Evolutionary conservation across 495 filamentous ascomycete species (phyloP).

Genomic region (Melanomma pulvis-pyrius): DNA sequence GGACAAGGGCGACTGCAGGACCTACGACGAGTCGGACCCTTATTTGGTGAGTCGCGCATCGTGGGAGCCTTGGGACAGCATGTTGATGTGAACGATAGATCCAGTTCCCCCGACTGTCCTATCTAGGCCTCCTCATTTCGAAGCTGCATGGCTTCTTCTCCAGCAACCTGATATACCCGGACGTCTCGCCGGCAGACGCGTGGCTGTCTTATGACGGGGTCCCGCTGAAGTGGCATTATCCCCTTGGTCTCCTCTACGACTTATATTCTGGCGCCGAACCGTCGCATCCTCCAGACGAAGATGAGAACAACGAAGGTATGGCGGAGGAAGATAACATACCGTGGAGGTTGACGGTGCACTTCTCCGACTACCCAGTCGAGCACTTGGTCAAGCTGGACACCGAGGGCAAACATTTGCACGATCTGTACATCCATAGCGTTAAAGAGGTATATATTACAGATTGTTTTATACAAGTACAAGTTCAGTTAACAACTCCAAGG

Average conservation of each 20-base stretch:
- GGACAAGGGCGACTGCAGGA: conserved; percentile 44
- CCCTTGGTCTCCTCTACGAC: conserved; percentile 85
- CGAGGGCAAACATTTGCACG: conserved; percentile 65
- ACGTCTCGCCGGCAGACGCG: conserved; percentile 59
- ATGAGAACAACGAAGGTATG: background rate
- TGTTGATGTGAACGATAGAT: conserved; percentile 44
- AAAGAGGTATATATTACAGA: conserved; percentile 65
- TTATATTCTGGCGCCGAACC: conserved; percentile 73
- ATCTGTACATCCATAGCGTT: conserved; percentile 90
- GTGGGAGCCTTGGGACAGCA: background rate
- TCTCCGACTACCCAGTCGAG: conserved; percentile 72
- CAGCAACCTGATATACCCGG: conserved; percentile 68
- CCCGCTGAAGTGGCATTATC: conserved; percentile 85
- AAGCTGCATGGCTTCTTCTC: conserved; percentile 77
- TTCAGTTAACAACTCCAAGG: conserved; percentile 48
- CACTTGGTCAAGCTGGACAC: conserved; percentile 67
- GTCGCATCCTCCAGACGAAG: conserved; percentile 37
- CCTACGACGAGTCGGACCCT: conserved; percentile 45
- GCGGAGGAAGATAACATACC: conserved; percentile 54
- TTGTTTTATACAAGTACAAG: background rate
- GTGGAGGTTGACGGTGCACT: conserved; percentile 73
- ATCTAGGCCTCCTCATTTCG: conserved; percentile 76
- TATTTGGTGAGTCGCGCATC: conserved; percentile 39
- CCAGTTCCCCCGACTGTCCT: conserved; percentile 67
- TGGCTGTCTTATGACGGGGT: conserved; percentile 77